Evolutionary conservation across 805 yeast genomes (phyloP), one percentile per base, ranked within the genome.

Genomic region (Ascoidea tarda): DNA sequence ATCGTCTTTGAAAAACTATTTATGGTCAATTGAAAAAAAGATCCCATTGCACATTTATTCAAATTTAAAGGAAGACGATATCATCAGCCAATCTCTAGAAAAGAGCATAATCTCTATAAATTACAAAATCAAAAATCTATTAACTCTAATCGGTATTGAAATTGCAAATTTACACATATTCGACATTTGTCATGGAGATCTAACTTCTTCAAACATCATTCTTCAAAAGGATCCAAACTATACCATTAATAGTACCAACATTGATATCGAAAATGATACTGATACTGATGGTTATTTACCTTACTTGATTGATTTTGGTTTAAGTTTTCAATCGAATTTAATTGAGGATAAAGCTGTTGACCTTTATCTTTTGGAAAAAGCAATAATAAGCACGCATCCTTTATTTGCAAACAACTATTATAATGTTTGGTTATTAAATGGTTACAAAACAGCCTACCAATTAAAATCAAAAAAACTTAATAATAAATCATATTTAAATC

Each of bases 281-380:
- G 14, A 38, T 38, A 10, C 44, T 10, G 54, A 54, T 16, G 46
- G 46, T 4, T 67, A 67, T 66, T 61, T 55, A 32, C 88, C 95
- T 0, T 77, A 71, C 42, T 66, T 93, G 58, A 93, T 93, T 52
- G 99, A 93, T 63, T 93, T 93, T 68, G 99, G 99, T 0, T 72
- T 93, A 16, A 85, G 95, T 1, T 79, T 89, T 10, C 81, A 81
- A 53, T 80, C 95, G 0, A 74, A 75, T 1, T 64, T 88, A 56
- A 76, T 85, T 0, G 99, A 93, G 60, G 98, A 91, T 62, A 89
- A 87, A 66, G 98, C 98, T 3, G 99, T 93, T n/a, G 99, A 93
- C 65, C 66, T 93, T 54, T 93, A 93, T 60, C 98, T 93, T 8
- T 68, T 93, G 55, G 99, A 93, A 66, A 72, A 98, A 60, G 98